Base-by-base conservation (phyloP, 1,284 basidiomycete genomes). In the Pascua guehoae region DNA sequence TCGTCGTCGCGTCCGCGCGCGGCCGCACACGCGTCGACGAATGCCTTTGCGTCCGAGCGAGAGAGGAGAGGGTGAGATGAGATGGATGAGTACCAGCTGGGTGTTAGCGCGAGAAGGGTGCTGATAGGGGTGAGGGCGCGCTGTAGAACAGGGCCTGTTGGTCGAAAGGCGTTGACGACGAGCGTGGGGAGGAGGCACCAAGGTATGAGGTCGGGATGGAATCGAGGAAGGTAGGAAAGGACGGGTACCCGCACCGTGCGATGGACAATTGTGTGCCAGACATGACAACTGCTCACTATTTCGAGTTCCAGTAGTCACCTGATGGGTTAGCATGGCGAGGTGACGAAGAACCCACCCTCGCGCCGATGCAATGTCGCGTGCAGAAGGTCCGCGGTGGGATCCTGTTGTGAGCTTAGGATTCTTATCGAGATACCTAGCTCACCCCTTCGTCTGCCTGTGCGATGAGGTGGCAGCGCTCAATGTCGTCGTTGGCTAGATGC, bases 231-330 rank as follows among this genome's bases (percentile, higher is more conserved):
- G 24, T 32, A 32, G 24, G 24, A 32, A 32, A 32, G 7, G 24
- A 32, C 4, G 7, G n/a, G n/a, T n/a, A n/a, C n/a, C n/a, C n/a
- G 7, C 24, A 32, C 7, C 24, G 24, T 7, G 24, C 7, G 3
- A 32, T 32, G 24, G 24, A 32, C 24, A 32, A 7, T 32, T 32
- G 24, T 32, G 24, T 7, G 24, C n/a, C n/a, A 7, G 7, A 32
- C 12, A 14, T 12, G 24, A 32, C 24, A 32, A 7, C 24, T 32
- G 24, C 72, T 24, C 47, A 74, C 74, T 74, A 77, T 56, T 76
- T 77, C 10, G 72, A 74, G 58, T 77, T 77, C 72, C 71, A 74
- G 54, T 75, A 74, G 53, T 77, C 75, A 12, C 72, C 71, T 73
- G 54, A 4, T 12, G 32, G 15, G 18, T 48, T 15, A 51, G 39